Evolutionary conservation across 192 early-diverging fungal genomes (phyloP).

Genomic region (Coemansia brasiliensis): DNA sequence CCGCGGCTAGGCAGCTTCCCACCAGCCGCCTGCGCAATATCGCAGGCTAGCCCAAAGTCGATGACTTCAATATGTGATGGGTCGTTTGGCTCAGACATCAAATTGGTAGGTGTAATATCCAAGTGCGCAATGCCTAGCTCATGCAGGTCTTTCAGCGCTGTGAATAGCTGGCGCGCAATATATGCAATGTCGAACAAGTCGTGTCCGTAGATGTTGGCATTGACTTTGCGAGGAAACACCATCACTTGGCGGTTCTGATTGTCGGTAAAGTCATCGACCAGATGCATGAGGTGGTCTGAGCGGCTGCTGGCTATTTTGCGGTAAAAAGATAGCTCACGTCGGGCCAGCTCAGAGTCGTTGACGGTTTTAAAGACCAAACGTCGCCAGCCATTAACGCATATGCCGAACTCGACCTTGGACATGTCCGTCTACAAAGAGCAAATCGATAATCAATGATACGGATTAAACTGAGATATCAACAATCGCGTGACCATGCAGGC

Average conservation of each 20-base stretch:
- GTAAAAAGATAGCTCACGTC: constrained; percentile 60
- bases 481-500: constrained; percentile 6
- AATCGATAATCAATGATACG: constrained; percentile 7
- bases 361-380: constrained; percentile 68
- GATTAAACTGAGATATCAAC: constrained; percentile 1
- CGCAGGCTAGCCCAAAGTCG: constrained; percentile 73
- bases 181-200: constrained; percentile 57
- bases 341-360: constrained; percentile 54
- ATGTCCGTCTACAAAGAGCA: constrained; percentile 51
- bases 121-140: constrained; percentile 64
- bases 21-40: constrained; percentile 19
- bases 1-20: constrained; percentile 62
- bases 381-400: constrained; percentile 59
- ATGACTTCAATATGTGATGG: constrained; percentile 62
- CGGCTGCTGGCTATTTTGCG: constrained; percentile 41
- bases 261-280: constrained; percentile 65
- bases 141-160: constrained; percentile 63
- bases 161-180: constrained; percentile 55
- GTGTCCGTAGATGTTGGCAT: constrained; percentile 54
- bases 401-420: constrained; percentile 66
- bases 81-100: constrained; percentile 60
- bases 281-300: constrained; percentile 54
- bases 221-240: constrained; percentile 62
- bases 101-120: constrained; percentile 66
- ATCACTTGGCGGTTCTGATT: constrained; percentile 59